A percentile compares a stretch with the other conserved stretches of the same genome.
phyloP scores from a whole-genome alignment of 306 rosid species.

The Glycine tomentella region DNA sequence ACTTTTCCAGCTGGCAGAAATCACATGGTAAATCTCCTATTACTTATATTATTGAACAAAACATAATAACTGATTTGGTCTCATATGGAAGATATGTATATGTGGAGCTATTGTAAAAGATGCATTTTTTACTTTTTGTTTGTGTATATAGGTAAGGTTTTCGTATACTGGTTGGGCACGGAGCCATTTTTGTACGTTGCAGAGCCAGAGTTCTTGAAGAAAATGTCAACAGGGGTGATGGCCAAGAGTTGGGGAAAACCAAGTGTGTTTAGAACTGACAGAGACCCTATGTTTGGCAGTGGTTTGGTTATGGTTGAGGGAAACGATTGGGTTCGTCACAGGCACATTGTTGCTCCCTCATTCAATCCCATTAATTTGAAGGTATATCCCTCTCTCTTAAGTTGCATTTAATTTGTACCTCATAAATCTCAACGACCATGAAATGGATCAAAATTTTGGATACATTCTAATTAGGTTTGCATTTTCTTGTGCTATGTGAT shows the following conservation, averaged over 20 bases:
- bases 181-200: constrained; percentile 85
- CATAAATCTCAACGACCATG: not conserved
- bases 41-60: not conserved
- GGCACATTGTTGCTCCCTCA: constrained; percentile 79
- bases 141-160: constrained; percentile 64
- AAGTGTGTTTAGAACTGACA: constrained; percentile 69
- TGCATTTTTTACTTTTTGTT: not conserved
- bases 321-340: constrained; percentile 77
- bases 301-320: constrained; percentile 86
- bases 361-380: constrained; percentile 74
- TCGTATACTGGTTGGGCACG: constrained; percentile 82
- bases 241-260: constrained; percentile 91
- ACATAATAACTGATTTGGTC: not conserved
- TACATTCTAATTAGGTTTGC: no score
- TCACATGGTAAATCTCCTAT: constrained; percentile 58
- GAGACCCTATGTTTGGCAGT: constrained; percentile 85
- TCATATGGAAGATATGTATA: not conserved
- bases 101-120: not conserved
- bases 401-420: no score
- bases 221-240: constrained; percentile 68
- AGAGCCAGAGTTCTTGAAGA: constrained; percentile 72
- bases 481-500: no score
- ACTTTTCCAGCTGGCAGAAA: constrained; percentile 75
- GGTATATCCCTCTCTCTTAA: constrained; percentile 44
- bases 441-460: not conserved